phyloP scores from a whole-genome alignment of 495 filamentous ascomycete species.

The Penicillium bialowiezense region DNA sequence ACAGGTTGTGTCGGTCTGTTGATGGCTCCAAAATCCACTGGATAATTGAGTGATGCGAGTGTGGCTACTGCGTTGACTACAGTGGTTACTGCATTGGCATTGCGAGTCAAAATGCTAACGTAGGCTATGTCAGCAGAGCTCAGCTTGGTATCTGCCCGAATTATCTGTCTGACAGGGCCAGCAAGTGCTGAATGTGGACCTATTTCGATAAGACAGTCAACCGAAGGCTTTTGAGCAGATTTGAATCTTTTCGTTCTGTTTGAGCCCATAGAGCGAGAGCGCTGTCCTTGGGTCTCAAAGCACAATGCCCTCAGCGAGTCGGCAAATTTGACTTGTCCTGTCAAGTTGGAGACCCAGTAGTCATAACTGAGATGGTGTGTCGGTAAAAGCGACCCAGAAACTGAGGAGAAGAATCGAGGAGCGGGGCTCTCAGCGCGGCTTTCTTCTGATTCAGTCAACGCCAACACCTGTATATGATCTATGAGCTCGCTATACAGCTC shows the following conservation, averaged over 20 bases:
- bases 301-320: constrained; percentile 27
- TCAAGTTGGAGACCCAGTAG: constrained; percentile 44
- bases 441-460: neutral
- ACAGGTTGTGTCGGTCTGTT: constrained; percentile 10
- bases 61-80: constrained; percentile 15
- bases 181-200: constrained; percentile 48
- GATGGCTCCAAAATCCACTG: constrained; percentile 16
- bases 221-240: constrained; percentile 14
- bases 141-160: constrained; percentile 17
- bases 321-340: constrained; percentile 36
- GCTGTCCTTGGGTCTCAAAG: constrained; percentile 11
- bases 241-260: neutral
- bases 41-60: constrained; percentile 20
- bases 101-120: constrained; percentile 19
- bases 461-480: constrained; percentile 2
- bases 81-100: constrained; percentile 18
- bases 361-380: constrained; percentile 16
- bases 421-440: neutral
- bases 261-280: neutral
- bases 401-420: constrained; percentile 35
- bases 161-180: constrained; percentile 32
- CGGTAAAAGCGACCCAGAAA: constrained; percentile 27
- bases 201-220: constrained; percentile 47
- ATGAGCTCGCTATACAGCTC: constrained; percentile 22
- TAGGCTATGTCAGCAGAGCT: constrained; percentile 20